Base-by-base conservation (phyloP, 371 early-diverging fungal species). In the Saksenaea vasiformis region DNA sequence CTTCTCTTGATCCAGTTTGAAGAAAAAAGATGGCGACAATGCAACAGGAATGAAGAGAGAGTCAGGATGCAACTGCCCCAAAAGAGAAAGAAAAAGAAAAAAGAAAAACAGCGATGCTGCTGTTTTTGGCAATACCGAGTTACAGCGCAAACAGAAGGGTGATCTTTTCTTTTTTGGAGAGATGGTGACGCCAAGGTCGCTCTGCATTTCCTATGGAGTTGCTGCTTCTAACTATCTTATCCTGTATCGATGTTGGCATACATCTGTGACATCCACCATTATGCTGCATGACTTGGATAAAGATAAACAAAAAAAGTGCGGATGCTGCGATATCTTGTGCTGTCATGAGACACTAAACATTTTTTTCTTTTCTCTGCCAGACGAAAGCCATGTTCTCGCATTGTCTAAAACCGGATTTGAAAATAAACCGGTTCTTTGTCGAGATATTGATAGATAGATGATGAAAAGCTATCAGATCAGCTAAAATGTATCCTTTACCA, bases 1-100 rank as follows among this genome's bases (percentile, higher is more conserved):
- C 17, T 64, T 60, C 44, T 60, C 58, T 26, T 71, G 67, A 65
- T 67, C 71, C 71, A 71, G 71, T 39, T 71, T 71, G 64, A 27
- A 17, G n/a, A n/a, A n/a, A n/a, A 62, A 39, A 38, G 22, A 22
- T 47, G 11, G 24, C 4, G 13, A 24, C 31, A 31, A 31, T 31
- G 31, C 31, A 54, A 26, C 5, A 31, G 54, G 38, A 31, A 59
- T 47, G 60, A 36, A 37, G 26, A 47, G 17, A 41, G 34, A 61
- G 67, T 5, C 22, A 8, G 10, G 22, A 47, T 19, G 8, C 19
- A 22, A 19, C 22, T 3, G 10, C 22, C 24, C n/a, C 51, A 17
- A 47, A 47, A 22, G 22, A 11, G 11, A 39, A 39, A 39, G 11
- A 39, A n/a, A 47, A 47, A 17, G 5, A 22, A 47, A 47, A 47